Conservation (phyloP, 768 basidiomycete species). For the Phaeotremella skinneri region DNA sequence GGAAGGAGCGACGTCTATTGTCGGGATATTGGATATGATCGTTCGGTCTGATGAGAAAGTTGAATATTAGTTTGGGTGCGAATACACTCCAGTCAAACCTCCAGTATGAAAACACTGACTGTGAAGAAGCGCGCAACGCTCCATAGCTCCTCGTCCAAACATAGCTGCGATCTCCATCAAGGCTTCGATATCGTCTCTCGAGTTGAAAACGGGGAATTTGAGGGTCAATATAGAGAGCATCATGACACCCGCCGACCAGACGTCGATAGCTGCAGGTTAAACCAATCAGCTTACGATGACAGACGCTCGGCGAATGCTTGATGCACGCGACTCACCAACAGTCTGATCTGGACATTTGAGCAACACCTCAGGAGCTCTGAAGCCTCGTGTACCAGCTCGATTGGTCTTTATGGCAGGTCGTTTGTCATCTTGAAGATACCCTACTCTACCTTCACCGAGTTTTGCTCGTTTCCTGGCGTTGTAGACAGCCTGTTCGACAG, state of each 20-base stretch:
- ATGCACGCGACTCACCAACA: slow-evolving; percentile 64
- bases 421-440: slow-evolving; percentile 48
- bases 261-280: slow-evolving; percentile 81
- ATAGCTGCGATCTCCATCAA: slow-evolving; percentile 90
- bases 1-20: slow-evolving; percentile 65
- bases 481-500: slow-evolving; percentile 51
- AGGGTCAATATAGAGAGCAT: slow-evolving; percentile 84
- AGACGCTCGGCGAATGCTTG: slow-evolving; percentile 12
- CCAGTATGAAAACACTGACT: slow-evolving; percentile 58
- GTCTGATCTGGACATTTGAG: slow-evolving; percentile 91
- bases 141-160: slow-evolving; percentile 77
- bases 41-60: slow-evolving; percentile 65
- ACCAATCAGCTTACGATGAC: slow-evolving; percentile 6
- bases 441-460: slow-evolving; percentile 44
- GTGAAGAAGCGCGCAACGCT: slow-evolving; percentile 79
- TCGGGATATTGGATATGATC: slow-evolving; percentile 85
- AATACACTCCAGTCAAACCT: slow-evolving; percentile 1
- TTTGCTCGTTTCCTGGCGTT: slow-evolving; percentile 44
- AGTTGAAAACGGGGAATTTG: slow-evolving; percentile 92
- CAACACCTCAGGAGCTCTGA: slow-evolving; percentile 93
- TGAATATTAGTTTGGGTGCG: slow-evolving; percentile 7
- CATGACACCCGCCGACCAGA: slow-evolving; percentile 93
- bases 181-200: slow-evolving; percentile 90
- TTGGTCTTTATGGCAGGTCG: slow-evolving; percentile 81
- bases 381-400: slow-evolving; percentile 92